A percentile compares a stretch with the other conserved stretches of the same genome.
Conservation (phyloP, 345 rosid genomes). For the Sonneratia caseolaris region DNA sequence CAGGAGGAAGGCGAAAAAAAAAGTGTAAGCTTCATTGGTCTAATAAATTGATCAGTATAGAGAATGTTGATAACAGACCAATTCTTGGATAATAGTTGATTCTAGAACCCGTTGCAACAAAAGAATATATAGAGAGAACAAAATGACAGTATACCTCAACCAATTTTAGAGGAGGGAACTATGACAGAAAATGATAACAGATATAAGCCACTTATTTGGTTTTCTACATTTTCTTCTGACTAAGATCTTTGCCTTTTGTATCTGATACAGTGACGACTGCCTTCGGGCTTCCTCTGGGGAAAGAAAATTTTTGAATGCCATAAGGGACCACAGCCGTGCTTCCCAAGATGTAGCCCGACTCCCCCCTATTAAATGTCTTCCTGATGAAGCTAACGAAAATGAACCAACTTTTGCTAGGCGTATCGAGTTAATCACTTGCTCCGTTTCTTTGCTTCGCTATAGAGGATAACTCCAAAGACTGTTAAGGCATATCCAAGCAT, state of each 20-base stretch:
- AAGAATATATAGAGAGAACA: conserved; percentile 25
- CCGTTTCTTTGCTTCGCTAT: conserved; percentile 96
- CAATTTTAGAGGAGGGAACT: conserved; percentile 24
- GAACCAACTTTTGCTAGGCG: neutral
- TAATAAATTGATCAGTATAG: conserved; percentile 27
- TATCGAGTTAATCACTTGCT: conserved; percentile 38
- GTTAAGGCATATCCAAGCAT: conserved; percentile 93
- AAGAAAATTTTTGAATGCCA: conserved; percentile 15
- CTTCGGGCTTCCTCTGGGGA: conserved; percentile 28
- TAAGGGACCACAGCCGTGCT: neutral
- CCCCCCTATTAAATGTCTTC: neutral
- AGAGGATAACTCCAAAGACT: conserved; percentile 80
- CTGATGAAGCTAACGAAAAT: neutral
- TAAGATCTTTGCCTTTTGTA: conserved; percentile 6
- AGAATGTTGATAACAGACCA: conserved; percentile 43
- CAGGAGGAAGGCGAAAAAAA: neutral
- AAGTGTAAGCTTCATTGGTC: neutral
- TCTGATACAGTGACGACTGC: conserved; percentile 34
- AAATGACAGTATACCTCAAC: conserved; percentile 12
- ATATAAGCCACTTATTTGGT: conserved; percentile 31
- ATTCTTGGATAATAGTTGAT: conserved; percentile 21
- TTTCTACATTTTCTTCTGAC: conserved; percentile 23
- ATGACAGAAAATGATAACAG: conserved; percentile 10
- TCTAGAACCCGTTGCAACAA: conserved; percentile 27
- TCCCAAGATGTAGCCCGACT: neutral